Percentiles rank a stretch among this genome's conserved stretches.
Evolutionary conservation across 352 stramenopile genomes (phyloP).

Genomic region (Phytophthora parvispora): DNA sequence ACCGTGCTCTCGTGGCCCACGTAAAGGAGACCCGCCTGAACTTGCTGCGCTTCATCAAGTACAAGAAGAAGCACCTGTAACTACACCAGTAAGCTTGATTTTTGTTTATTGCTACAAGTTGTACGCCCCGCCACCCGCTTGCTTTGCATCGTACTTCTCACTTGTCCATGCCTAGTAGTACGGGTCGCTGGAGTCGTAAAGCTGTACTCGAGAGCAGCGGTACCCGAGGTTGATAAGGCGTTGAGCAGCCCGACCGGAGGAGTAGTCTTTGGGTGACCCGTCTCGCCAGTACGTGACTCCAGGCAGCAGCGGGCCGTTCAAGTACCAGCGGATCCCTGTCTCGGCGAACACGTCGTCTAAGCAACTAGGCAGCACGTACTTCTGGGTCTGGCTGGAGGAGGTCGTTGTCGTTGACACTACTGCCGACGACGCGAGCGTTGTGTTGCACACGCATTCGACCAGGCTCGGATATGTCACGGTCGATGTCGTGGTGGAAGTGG

Average conservation of each 20-base stretch:
- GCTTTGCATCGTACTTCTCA: slow-evolving; percentile 5
- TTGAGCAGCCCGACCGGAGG: slow-evolving; percentile 62
- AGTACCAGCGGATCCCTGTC: slow-evolving; percentile 86
- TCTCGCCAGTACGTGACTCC: slow-evolving; percentile 73
- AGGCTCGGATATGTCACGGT: slow-evolving; percentile 66
- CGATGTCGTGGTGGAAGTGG: slow-evolving; percentile 25
- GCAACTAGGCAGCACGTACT: slow-evolving; percentile 70
- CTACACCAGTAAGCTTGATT: slow-evolving; percentile 25
- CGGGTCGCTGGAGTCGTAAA: slow-evolving; percentile 74
- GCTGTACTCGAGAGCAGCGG: slow-evolving; percentile 65
- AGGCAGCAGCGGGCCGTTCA: slow-evolving; percentile 68
- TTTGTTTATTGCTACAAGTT: slow-evolving; percentile 24
- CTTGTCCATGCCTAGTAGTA: slow-evolving; percentile 39
- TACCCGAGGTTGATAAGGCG: slow-evolving; percentile 81
- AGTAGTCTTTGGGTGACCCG: slow-evolving; percentile 43
- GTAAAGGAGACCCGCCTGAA: slow-evolving; percentile 91
- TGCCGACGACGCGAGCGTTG: slow-evolving; percentile 62
- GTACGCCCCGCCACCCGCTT: slow-evolving; percentile 5
- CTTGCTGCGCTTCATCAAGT: slow-evolving; percentile 92
- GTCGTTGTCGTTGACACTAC: slow-evolving; percentile 62
- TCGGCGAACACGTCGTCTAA: slow-evolving; percentile 86
- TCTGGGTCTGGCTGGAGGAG: slow-evolving; percentile 51
- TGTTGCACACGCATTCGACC: slow-evolving; percentile 81
- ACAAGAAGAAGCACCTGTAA: slow-evolving; percentile 92
- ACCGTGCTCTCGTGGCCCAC: slow-evolving; percentile 83